phyloP scores from a whole-genome alignment of 768 basidiomycete genomes.

The Leccinum sublutescens region DNA sequence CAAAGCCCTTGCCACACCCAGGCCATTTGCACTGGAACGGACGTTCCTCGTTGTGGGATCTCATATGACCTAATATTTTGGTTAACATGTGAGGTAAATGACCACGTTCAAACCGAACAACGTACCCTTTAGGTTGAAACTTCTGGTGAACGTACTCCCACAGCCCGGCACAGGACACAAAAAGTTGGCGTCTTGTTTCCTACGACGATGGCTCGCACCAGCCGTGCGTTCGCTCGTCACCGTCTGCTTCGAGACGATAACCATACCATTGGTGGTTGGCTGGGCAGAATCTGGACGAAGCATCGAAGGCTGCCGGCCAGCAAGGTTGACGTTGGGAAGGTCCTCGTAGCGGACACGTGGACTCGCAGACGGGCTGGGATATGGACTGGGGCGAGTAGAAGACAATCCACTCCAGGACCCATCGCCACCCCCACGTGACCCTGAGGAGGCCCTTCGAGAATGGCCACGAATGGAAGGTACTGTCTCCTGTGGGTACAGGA shows the following conservation, averaged over 20 bases:
- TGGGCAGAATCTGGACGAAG: conserved; percentile 22
- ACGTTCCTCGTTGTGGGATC: conserved; percentile 92
- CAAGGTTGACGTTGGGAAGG: conserved; percentile 37
- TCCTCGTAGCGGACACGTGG: conserved; percentile 55
- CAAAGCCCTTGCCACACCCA: conserved; percentile 92
- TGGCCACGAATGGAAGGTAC: conserved; percentile 41
- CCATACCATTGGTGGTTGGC: neutral
- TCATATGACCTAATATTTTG: conserved; percentile 68
- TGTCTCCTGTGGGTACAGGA: conserved; percentile 40
- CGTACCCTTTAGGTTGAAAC: conserved; percentile 89
- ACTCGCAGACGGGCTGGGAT: conserved; percentile 66
- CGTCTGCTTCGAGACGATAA: conserved; percentile 62
- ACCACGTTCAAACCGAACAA: conserved; percentile 12
- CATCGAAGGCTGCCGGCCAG: conserved; percentile 22
- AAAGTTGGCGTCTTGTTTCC: conserved; percentile 89
- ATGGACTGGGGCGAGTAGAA: conserved; percentile 54
- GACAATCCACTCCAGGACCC: conserved; percentile 34
- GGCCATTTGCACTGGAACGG: conserved; percentile 96
- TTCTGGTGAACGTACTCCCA: conserved; percentile 85
- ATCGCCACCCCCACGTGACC: conserved; percentile 34
- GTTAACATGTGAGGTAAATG: conserved; percentile 13
- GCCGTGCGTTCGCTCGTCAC: conserved; percentile 91
- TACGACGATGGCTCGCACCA: conserved; percentile 78
- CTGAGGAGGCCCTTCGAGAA: conserved; percentile 42
- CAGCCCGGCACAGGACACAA: conserved; percentile 80